These are phyloP conservation scores for Trypanosoma mega DNA, from an alignment of 208 protist species.

Conservation along the genomic window DNA sequence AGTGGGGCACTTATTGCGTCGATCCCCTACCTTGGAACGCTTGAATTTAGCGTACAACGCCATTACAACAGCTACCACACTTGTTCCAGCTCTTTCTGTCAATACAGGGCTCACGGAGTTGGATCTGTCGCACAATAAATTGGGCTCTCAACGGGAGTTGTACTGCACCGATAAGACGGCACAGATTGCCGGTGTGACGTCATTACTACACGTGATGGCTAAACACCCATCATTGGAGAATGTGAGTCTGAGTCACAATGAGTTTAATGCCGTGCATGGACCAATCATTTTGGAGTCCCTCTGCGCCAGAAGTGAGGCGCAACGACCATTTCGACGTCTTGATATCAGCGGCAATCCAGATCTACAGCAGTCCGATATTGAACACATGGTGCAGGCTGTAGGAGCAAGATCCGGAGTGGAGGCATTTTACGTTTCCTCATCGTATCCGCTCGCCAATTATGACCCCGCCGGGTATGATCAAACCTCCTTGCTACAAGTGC, in stretches of 20 bases:
- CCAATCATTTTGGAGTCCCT: constrained; percentile 29
- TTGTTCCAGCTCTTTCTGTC: constrained; percentile 34
- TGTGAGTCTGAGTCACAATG: constrained; percentile 73
- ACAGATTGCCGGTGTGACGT: constrained; percentile 31
- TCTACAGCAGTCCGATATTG: constrained; percentile 28
- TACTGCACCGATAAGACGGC: constrained; percentile 26
- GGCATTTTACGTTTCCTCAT: constrained; percentile 36
- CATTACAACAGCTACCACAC: constrained; percentile 33
- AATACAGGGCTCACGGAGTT: constrained; percentile 37
- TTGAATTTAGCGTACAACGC: constrained; percentile 68
- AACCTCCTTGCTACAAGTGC: constrained; percentile 27
- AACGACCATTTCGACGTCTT: constrained; percentile 31
- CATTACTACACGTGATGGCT: constrained; percentile 36
- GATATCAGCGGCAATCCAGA: constrained; percentile 46
- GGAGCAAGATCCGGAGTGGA: constrained; percentile 35
- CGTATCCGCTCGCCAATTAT: constrained; percentile 6
- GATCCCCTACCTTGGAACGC: constrained; percentile 29
- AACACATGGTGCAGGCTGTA: constrained; percentile 25
- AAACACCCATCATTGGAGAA: constrained; percentile 37
- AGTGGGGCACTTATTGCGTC: constrained; percentile 39
- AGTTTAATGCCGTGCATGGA: constrained; percentile 54
- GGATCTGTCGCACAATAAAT: constrained; percentile 72
- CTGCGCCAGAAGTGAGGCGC: constrained; percentile 6
- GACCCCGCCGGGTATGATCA: neutral
- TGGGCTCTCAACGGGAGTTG: constrained; percentile 54